A percentile compares a stretch with the other conserved stretches of the same genome.
These are phyloP conservation scores for Dionaea muscipula DNA, from an alignment of 179 eudicot genomes.

Conservation along the genomic window DNA sequence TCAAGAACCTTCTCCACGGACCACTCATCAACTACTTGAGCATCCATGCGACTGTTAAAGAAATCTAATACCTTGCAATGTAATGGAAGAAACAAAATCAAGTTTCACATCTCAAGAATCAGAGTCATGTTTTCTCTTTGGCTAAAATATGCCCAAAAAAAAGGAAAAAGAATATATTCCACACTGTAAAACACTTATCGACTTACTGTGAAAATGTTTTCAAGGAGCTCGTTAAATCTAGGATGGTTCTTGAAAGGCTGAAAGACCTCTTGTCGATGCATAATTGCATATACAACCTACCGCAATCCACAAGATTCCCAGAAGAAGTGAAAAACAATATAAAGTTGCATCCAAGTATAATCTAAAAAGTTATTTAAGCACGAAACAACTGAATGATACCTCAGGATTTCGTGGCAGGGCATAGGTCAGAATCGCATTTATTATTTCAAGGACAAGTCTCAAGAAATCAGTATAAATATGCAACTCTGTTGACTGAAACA, in stretches of 20 bases:
- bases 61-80: conserved; percentile 67
- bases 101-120: background rate
- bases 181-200: background rate
- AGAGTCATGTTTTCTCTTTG: too few species aligned
- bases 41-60: conserved; percentile 89
- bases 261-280: conserved; percentile 95
- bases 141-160: too few species aligned
- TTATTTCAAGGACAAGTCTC: conserved; percentile 83
- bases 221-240: conserved; percentile 78
- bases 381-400: conserved; percentile 31
- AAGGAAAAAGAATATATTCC: too few species aligned
- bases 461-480: conserved; percentile 87
- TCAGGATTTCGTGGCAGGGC: conserved; percentile 92
- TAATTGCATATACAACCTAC: conserved; percentile 92
- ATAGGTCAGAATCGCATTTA: conserved; percentile 75
- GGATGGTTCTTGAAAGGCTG: conserved; percentile 89
- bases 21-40: conserved; percentile 74
- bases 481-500: conserved; percentile 70
- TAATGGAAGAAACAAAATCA: background rate
- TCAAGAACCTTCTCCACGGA: conserved; percentile 93
- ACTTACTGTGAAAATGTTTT: conserved; percentile 83
- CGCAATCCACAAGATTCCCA: conserved; percentile 8
- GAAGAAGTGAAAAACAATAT: background rate
- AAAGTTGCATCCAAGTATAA: too few species aligned
- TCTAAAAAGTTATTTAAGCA: too few species aligned